phyloP scores from a whole-genome alignment of 2,329 filamentous ascomycete genomes.

The Neofusicoccum kwambonambiense region DNA sequence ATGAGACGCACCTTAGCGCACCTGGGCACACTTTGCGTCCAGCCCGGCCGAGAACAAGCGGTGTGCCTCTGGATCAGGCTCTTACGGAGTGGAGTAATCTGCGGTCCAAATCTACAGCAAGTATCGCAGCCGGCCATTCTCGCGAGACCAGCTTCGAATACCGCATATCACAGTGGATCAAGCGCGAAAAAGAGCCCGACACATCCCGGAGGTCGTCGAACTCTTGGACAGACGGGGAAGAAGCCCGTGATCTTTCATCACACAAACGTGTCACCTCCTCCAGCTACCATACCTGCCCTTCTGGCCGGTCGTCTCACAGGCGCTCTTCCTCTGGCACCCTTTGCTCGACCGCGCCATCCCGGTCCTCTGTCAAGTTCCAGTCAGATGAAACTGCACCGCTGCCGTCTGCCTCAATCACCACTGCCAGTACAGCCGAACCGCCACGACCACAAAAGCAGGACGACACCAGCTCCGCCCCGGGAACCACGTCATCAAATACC shows the following conservation, averaged over 20 bases:
- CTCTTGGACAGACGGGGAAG: neutral
- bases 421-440: no score
- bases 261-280: slow-evolving; percentile 1
- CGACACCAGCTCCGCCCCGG: neutral
- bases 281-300: neutral
- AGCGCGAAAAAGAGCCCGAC: neutral
- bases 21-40: neutral
- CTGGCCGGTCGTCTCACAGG: neutral
- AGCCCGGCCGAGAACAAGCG: neutral
- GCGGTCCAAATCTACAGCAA: neutral
- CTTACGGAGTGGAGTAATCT: neutral
- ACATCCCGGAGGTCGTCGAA: neutral
- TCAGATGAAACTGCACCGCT: no score
- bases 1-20: neutral
- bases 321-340: neutral
- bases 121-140: no score
- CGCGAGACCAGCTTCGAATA: neutral
- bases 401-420: neutral
- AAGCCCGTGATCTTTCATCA: neutral
- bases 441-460: neutral
- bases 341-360: neutral
- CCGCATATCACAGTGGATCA: slow-evolving; percentile 1
- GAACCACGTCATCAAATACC: neutral
- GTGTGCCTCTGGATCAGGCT: neutral
- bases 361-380: neutral